Conservation (phyloP, 2,329 filamentous ascomycete species). For the Ambrosiella beaveri region DNA sequence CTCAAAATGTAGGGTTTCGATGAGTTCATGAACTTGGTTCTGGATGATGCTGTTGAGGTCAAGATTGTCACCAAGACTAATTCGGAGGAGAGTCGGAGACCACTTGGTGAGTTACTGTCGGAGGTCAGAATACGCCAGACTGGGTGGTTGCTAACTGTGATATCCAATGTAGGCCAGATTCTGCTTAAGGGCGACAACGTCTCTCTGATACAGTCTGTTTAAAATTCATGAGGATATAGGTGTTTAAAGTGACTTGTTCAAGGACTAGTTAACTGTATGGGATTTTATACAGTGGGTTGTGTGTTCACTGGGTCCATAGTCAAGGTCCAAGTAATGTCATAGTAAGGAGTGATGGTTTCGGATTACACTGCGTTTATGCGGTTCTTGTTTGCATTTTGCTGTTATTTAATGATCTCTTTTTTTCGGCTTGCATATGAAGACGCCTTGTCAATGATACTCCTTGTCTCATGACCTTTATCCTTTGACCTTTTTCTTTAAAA, state of each 20-base stretch:
- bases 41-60: conserved; percentile 90
- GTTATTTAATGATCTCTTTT: conserved; percentile 9
- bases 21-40: conserved; percentile 97
- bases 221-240: neutral
- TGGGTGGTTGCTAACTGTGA: conserved; percentile 16
- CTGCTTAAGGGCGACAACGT: conserved; percentile 80
- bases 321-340: too few relatives aligned
- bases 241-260: neutral
- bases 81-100: conserved; percentile 55
- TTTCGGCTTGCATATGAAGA: neutral
- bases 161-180: conserved; percentile 50
- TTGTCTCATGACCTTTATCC: neutral
- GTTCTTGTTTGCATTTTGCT: conserved; percentile 9
- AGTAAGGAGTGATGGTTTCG: conserved; percentile 5
- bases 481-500: neutral
- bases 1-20: conserved; percentile 62
- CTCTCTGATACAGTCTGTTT: conserved; percentile 48
- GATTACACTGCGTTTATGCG: conserved; percentile 6
- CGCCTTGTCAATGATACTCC: neutral
- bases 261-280: neutral
- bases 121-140: neutral
- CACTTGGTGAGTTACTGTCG: conserved; percentile 44
- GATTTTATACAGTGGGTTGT: too few relatives aligned
- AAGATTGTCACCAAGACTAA: conserved; percentile 67
- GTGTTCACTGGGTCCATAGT: too few relatives aligned